Conservation (phyloP, 2,329 filamentous ascomycete genomes). For the Colletotrichum siamense region DNA sequence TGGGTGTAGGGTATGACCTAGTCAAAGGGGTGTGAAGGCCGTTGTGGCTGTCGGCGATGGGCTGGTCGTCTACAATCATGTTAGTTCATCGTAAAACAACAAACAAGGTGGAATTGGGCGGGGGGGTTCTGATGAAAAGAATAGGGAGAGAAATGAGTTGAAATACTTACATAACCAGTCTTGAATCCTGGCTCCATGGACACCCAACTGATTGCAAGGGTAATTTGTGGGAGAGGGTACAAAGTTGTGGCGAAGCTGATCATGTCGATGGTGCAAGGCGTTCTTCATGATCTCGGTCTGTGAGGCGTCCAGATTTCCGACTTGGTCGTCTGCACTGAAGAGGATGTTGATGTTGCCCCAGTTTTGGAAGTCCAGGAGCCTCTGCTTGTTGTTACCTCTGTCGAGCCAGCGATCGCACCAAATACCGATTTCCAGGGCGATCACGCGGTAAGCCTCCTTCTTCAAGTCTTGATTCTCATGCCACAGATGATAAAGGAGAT, state of each 20-base stretch:
- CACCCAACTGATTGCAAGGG: slow-evolving; percentile 28
- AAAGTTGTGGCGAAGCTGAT: slow-evolving; percentile 20
- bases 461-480: slow-evolving; percentile 44
- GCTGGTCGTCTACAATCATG: not conserved
- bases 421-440: slow-evolving; percentile 33
- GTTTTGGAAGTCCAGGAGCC: slow-evolving; percentile 32
- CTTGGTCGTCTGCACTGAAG: slow-evolving; percentile 32
- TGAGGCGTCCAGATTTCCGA: slow-evolving; percentile 32
- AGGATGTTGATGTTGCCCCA: slow-evolving; percentile 30
- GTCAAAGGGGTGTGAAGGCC: not conserved
- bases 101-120: not conserved
- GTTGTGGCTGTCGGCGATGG: not conserved
- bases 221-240: not conserved
- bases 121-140: not conserved
- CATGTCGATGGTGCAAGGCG: slow-evolving; percentile 37
- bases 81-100: not conserved
- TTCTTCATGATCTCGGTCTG: slow-evolving; percentile 29
- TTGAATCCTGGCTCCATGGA: slow-evolving; percentile 29
- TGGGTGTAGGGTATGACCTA: not conserved
- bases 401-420: slow-evolving; percentile 35
- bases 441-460: slow-evolving; percentile 27
- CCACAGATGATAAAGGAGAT: slow-evolving; percentile 45
- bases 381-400: slow-evolving; percentile 31
- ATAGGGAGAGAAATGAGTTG: no score
- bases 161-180: slow-evolving; percentile 43